Conservation (phyloP, 2,329 filamentous ascomycete species). For the Phaeoacremonium minimum region DNA sequence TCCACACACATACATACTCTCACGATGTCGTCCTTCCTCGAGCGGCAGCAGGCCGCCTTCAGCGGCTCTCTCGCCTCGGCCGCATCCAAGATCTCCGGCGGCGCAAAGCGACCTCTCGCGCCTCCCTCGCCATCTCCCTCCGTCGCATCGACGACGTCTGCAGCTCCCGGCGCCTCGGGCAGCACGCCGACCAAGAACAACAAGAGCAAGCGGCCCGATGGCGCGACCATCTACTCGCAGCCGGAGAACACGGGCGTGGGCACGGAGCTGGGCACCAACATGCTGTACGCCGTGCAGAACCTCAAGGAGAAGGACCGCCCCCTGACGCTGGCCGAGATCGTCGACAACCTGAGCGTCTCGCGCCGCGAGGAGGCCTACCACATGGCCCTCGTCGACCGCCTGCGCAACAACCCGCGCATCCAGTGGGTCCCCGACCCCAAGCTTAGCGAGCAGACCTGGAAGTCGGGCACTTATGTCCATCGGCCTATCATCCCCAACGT, state of each 20-base stretch:
- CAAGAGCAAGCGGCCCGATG: slow-evolving; percentile 47
- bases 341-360: slow-evolving; percentile 73
- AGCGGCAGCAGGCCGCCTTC: slow-evolving; percentile 61
- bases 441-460: slow-evolving; percentile 63
- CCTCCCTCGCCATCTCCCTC: slow-evolving; percentile 61
- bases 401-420: slow-evolving; percentile 60
- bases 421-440: slow-evolving; percentile 51
- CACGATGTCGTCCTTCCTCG: slow-evolving; percentile 61
- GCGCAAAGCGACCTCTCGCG: slow-evolving; percentile 42
- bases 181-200: slow-evolving; percentile 62
- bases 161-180: slow-evolving; percentile 46
- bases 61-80: slow-evolving; percentile 58
- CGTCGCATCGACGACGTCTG: slow-evolving; percentile 42
- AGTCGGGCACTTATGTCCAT: slow-evolving; percentile 73
- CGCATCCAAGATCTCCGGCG: slow-evolving; percentile 52
- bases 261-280: slow-evolving; percentile 77
- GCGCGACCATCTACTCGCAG: slow-evolving; percentile 66
- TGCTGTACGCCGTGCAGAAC: slow-evolving; percentile 81
- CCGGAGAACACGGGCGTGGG: slow-evolving; percentile 73
- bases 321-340: slow-evolving; percentile 70
- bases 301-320: slow-evolving; percentile 69
- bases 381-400: slow-evolving; percentile 60
- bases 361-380: slow-evolving; percentile 58
- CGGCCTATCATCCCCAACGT: slow-evolving; percentile 78
- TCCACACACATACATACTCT: no score